Conservation (phyloP, 2,329 filamentous ascomycete species). For the Paecilomyces niveus region DNA sequence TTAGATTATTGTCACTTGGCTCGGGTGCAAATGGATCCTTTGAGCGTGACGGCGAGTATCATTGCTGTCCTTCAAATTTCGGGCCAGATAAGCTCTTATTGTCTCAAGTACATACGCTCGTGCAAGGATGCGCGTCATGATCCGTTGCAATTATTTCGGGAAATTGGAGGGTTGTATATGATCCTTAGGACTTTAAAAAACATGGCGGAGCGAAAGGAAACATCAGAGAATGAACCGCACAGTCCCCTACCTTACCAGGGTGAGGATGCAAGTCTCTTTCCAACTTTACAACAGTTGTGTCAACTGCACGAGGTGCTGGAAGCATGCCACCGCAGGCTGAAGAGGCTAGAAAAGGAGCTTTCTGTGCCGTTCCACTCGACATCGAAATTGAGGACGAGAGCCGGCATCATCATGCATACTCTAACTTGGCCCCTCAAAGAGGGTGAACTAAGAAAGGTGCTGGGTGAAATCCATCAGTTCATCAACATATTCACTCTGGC, state of each 20-base stretch:
- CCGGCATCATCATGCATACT: background rate
- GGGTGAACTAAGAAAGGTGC: conserved; percentile 1
- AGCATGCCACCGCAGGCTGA: conserved; percentile 1
- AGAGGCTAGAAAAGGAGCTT: conserved; percentile 3
- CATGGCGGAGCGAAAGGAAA: conserved; percentile 1
- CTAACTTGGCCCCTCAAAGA: conserved; percentile 5
- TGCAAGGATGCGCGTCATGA: conserved; percentile 1
- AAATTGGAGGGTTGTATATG: conserved; percentile 5
- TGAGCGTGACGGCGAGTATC: conserved; percentile 10
- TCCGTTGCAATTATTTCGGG: conserved; percentile 2
- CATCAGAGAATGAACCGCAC: background rate
- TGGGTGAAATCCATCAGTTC: conserved; percentile 4
- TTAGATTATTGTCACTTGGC: background rate
- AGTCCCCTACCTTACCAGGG: background rate
- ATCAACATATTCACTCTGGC: conserved; percentile 3
- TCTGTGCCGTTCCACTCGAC: background rate
- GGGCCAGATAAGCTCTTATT: conserved; percentile 1
- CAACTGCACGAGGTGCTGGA: conserved; percentile 3
- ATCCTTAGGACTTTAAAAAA: conserved; percentile 2
- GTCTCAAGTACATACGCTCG: conserved; percentile 5
- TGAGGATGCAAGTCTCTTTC: background rate
- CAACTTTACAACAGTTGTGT: conserved; percentile 2
- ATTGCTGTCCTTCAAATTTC: conserved; percentile 10
- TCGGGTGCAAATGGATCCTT: conserved; percentile 8
- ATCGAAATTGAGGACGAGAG: background rate